phyloP scores from a whole-genome alignment of 306 rosid species.

The Quercus wislizeni region DNA sequence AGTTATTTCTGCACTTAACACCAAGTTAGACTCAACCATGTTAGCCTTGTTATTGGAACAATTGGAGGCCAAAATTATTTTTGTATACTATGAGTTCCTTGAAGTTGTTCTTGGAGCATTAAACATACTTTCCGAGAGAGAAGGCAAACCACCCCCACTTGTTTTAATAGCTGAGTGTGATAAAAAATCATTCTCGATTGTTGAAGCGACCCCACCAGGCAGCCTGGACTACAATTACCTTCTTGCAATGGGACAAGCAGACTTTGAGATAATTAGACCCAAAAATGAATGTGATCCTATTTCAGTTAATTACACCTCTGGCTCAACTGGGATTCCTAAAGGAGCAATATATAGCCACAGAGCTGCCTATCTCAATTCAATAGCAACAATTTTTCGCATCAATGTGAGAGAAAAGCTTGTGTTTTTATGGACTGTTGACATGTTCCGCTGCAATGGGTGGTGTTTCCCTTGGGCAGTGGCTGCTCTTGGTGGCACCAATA shows the following conservation, averaged over 20 bases:
- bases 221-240: conserved; percentile 38
- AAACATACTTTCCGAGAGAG: conserved; percentile 24
- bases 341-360: conserved; percentile 79
- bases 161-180: conserved; percentile 43
- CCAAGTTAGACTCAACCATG: conserved; percentile 44
- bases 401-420: conserved; percentile 41
- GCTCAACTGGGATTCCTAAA: conserved; percentile 79
- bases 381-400: conserved; percentile 46
- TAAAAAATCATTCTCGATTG: conserved; percentile 7
- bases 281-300: conserved; percentile 57
- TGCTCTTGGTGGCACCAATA: conserved; percentile 74
- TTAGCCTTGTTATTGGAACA: conserved; percentile 54
- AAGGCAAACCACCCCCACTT: conserved; percentile 48
- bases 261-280: conserved; percentile 36
- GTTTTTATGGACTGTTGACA: conserved; percentile 92
- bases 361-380: conserved; percentile 64
- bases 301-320: conserved; percentile 81
- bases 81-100: conserved; percentile 54
- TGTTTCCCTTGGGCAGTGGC: conserved; percentile 78
- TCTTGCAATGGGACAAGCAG: conserved; percentile 23
- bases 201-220: conserved; percentile 32
- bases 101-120: conserved; percentile 41
- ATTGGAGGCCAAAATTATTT: conserved; percentile 51
- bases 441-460: conserved; percentile 97
- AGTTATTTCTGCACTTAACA: conserved; percentile 64